Evolutionary conservation across 768 basidiomycete genomes (phyloP).

Genomic region (Favolaschia claudopus): DNA sequence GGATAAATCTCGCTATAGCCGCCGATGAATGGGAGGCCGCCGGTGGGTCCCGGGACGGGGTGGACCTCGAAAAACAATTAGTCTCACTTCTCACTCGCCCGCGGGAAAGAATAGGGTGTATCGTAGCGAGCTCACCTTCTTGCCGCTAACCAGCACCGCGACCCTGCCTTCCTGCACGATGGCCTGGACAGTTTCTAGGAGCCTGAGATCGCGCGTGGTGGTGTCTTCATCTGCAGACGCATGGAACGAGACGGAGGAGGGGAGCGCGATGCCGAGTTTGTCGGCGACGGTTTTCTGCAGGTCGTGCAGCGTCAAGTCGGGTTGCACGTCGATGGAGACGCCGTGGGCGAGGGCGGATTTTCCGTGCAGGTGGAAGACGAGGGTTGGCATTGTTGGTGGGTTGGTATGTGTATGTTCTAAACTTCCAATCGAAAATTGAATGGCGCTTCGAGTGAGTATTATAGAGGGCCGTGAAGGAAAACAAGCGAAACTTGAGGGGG

Average conservation of each 20-base stretch:
- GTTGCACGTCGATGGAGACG: conserved; percentile 1
- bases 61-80: no score
- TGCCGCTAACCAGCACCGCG: conserved; percentile 18
- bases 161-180: neutral
- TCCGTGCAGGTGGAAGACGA: conserved; percentile 20
- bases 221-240: neutral
- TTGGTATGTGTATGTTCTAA: no score
- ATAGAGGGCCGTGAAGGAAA: no score
- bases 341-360: conserved; percentile 17
- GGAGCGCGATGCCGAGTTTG: conserved; percentile 9
- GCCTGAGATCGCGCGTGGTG: neutral
- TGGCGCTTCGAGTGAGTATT: no score
- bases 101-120: neutral
- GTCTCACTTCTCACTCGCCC: no score
- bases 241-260: conserved; percentile 16
- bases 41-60: no score
- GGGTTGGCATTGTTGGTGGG: conserved; percentile 3
- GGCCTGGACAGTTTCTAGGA: neutral
- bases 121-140: conserved; percentile 1
- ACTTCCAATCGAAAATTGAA: no score
- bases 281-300: conserved; percentile 12
- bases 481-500: no score
- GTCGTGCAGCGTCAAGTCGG: neutral
- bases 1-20: no score
- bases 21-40: no score